Evolutionary conservation across 192 early-diverging fungal genomes (phyloP), one percentile per base, ranked within the genome.

Genomic region (Chytriomyces sp.): DNA sequence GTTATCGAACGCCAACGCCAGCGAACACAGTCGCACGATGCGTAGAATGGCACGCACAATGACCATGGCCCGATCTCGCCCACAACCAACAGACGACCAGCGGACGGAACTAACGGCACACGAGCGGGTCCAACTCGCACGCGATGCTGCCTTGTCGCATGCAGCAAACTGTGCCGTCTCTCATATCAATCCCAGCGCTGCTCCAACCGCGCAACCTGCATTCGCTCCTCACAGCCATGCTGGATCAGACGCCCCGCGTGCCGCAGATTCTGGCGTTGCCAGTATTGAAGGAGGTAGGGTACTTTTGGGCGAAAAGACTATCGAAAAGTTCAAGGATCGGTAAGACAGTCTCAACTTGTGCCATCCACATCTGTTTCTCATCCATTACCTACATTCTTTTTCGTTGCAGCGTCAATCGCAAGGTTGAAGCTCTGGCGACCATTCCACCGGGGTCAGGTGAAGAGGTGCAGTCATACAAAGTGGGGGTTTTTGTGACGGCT

Each of bases 1-100:
- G 28, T 35, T 35, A 35, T 35, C 62, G n/a, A 64, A 16, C 18
- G 28, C 62, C 62, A 64, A 64, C 69, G 13, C 69, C 69, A 23
- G 69, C 69, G 13, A 43, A 71, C 48, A 18, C 23, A n/a, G 28
- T 35, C 28, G 28, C 28, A 35, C 28, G 2, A 35, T 35, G 28
- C 28, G 28, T 35, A 35, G 28, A 35, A 35, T 35, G 28, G 28
- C 28, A 35, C 28, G 28, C 28, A 35, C 28, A 35, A 35, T 35
- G 28, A 35, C 28, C 28, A 35, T 35, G 28, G 28, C 1, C 28
- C 28, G 28, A 35, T 35, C 28, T 35, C 28, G 28, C 1, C 28
- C 28, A 2, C 28, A 35, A 35, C 28, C 28, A 35, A 35, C 28
- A 0, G 28, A 35, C 28, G 28, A 35, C 28, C 28, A 35, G 28